Percentiles rank a stretch among this genome's conserved stretches.
phyloP scores from a whole-genome alignment of 441 rosid genomes.

The Adansonia grandidieri region DNA sequence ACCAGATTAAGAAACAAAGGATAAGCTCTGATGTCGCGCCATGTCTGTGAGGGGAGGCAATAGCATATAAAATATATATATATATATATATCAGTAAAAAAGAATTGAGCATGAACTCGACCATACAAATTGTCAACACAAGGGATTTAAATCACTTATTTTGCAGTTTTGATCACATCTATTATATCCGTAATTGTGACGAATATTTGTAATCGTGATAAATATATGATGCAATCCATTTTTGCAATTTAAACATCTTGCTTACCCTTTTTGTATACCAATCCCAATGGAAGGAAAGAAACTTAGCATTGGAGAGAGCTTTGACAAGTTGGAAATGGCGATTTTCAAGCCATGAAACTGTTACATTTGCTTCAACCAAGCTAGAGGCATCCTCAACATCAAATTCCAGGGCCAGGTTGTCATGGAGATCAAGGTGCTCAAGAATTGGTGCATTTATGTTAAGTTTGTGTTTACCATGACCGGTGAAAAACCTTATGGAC shows the following conservation, averaged over 20 bases:
- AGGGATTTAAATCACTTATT: too few species aligned
- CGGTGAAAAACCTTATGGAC: neutral
- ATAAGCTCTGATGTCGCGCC: neutral
- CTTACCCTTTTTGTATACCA: conserved; percentile 8
- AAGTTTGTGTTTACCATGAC: neutral
- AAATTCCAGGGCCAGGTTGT: neutral
- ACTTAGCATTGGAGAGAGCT: conserved; percentile 20
- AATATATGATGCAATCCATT: neutral
- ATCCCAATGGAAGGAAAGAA: conserved; percentile 20
- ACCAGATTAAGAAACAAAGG: conserved; percentile 15
- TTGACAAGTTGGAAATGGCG: neutral
- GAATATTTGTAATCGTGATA: neutral
- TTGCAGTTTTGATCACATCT: too few species aligned
- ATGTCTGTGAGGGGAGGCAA: neutral
- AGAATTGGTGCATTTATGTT: conserved; percentile 10
- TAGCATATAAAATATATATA: neutral
- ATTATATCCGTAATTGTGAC: too few species aligned
- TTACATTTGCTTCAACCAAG: conserved; percentile 18
- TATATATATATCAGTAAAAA: neutral
- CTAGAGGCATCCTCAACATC: conserved; percentile 18
- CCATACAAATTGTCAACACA: neutral
- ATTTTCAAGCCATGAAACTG: neutral
- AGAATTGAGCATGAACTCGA: neutral
- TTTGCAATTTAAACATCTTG: neutral
- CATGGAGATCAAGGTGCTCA: neutral